Evolutionary conservation across 1,284 basidiomycete genomes (phyloP), one percentile per base, ranked within the genome.

Genomic region (Leucoagaricus sp.): DNA sequence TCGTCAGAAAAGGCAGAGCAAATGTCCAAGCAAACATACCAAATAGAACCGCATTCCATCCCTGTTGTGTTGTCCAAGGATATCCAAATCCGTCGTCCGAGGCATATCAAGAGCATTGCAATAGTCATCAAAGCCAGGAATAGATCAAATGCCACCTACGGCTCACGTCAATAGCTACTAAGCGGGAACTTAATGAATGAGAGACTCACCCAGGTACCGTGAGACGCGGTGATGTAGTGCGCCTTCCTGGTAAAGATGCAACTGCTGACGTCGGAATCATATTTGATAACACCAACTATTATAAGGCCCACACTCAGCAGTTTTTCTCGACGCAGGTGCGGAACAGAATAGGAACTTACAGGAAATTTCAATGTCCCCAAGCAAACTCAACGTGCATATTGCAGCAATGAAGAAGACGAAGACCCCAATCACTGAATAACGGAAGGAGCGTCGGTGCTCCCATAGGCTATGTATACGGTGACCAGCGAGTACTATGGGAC

Each of bases 401-500:
- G 36, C 15, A n/a, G 36, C 15, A 38, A 38, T 38, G 36, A n/a
- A 10, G 36, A 8, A 38, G 17, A n/a, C 36, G 17, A 13, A 38
- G 13, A 38, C 36, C 13, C 8, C 36, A 38, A 38, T 9, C 12
- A 38, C 36, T 4, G 17, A 13, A 38, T 38, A 38, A 4, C 36
- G 36, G 15, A 38, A 38, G 6, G 36, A n/a, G 4, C 36, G 36
- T 38, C 36, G 36, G 17, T 38, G 4, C 15, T 38, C 36, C 36
- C 36, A 38, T 5, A 38, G 15, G 13, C 13, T 38, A 38, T n/a
- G 12, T 10, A 38, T 38, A 6, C 13, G 4, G 4, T 47, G 28
- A 4, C 53, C 53, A 0, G 29, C 53, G n/a, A 54, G n/a, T 15
- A 26, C 53, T 54, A 17, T n/a, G n/a, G n/a, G n/a, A n/a, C n/a